Conservation (phyloP, 1,284 basidiomycete species). For the Erythrobasidium hasegawianum region DNA sequence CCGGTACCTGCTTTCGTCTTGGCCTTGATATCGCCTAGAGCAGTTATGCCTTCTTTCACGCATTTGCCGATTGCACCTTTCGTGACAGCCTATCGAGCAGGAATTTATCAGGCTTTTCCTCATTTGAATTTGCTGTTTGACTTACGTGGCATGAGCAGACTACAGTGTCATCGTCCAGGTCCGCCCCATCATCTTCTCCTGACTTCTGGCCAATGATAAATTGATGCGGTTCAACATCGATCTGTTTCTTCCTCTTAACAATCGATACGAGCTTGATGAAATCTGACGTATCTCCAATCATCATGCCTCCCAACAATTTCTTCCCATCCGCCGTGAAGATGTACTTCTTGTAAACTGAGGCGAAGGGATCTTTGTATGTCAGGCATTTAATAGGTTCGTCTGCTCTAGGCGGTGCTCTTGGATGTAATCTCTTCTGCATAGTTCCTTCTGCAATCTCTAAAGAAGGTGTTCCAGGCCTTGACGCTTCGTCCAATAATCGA, state of each 20-base stretch:
- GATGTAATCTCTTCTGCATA: constrained; percentile 6
- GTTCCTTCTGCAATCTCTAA: constrained; percentile 15
- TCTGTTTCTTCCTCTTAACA: constrained; percentile 68
- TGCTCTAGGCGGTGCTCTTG: constrained; percentile 23
- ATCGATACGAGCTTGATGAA: constrained; percentile 67
- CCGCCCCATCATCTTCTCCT: constrained; percentile 60
- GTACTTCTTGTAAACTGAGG: constrained; percentile 68
- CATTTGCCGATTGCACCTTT: constrained; percentile 61
- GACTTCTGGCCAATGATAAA: constrained; percentile 62
- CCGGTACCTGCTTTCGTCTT: constrained; percentile 68
- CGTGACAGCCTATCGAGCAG: constrained; percentile 56
- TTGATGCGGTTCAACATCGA: constrained; percentile 63
- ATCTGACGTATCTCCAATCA: constrained; percentile 70
- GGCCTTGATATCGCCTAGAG: constrained; percentile 60
- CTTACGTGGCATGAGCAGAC: constrained; percentile 63
- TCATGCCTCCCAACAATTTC: constrained; percentile 71
- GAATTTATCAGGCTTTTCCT: neutral
- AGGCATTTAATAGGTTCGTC: constrained; percentile 61
- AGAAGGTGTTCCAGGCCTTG: constrained; percentile 28
- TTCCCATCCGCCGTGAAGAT: constrained; percentile 72
- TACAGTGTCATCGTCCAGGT: constrained; percentile 67
- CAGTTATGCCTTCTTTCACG: constrained; percentile 57
- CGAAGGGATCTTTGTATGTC: constrained; percentile 69
- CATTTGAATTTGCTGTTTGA: constrained; percentile 28
- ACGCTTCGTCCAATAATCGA: constrained; percentile 1